Conservation (phyloP, 2,329 filamentous ascomycete genomes). For the Ceratocystis albifundus region DNA sequence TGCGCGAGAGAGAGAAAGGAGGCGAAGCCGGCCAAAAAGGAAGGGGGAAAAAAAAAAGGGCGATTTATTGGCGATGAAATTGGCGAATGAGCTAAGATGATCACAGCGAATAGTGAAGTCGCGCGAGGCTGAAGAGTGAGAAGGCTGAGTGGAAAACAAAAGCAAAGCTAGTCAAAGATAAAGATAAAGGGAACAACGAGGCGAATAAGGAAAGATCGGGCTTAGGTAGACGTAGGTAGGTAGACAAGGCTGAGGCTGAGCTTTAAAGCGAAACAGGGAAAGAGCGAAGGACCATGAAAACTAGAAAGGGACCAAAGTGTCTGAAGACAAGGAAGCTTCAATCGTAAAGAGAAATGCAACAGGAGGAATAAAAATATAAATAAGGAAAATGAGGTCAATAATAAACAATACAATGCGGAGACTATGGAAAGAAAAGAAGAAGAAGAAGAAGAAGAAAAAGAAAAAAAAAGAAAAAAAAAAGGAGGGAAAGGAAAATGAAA, state of each 20-base stretch:
- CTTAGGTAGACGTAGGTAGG: neutral
- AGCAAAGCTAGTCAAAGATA: neutral
- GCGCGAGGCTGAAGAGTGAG: neutral
- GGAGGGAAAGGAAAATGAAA: neutral
- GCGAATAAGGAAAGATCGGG: neutral
- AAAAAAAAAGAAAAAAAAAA: neutral
- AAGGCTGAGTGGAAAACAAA: neutral
- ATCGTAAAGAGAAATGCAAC: neutral
- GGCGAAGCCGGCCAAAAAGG: neutral
- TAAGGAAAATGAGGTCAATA: neutral
- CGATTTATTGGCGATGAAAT: slow-evolving; percentile 24
- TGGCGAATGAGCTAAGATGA: neutral
- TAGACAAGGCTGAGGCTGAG: slow-evolving; percentile 2
- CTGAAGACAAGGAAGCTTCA: neutral
- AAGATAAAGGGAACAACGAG: neutral
- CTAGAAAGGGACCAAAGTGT: neutral
- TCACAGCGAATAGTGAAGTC: neutral
- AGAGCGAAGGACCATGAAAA: slow-evolving; percentile 5
- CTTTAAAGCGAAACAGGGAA: neutral
- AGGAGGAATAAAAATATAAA: neutral
- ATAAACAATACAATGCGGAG: too few relatives aligned
- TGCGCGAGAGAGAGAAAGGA: neutral
- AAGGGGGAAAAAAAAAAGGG: neutral
- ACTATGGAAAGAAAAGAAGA: neutral
- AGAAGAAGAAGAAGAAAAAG: neutral